These are phyloP conservation scores for Penicillium paxilli DNA, from an alignment of 495 filamentous ascomycete genomes.

Conservation along the genomic window DNA sequence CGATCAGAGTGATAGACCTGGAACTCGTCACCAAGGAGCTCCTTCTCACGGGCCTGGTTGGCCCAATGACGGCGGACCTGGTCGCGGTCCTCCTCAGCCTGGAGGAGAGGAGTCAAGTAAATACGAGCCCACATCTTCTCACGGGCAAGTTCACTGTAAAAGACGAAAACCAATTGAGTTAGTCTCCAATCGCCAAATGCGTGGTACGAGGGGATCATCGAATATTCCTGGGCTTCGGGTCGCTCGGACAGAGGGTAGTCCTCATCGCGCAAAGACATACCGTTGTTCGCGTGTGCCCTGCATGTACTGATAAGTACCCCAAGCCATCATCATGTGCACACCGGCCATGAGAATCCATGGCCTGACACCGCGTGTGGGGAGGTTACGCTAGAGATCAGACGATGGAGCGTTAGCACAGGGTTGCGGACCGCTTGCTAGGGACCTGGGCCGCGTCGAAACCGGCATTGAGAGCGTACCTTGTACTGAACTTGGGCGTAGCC, in stretches of 20 bases:
- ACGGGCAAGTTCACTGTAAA: conserved; percentile 78
- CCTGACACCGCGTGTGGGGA: conserved; percentile 89
- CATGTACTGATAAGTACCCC: conserved; percentile 82
- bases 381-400: conserved; percentile 66
- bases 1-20: conserved; percentile 84
- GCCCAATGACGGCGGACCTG: conserved; percentile 81
- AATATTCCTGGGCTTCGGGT: conserved; percentile 1
- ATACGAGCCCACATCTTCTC: conserved; percentile 98
- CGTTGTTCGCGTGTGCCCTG: conserved; percentile 81
- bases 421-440: neutral
- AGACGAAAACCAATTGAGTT: conserved; percentile 5
- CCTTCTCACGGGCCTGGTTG: conserved; percentile 85
- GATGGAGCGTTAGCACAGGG: conserved; percentile 9
- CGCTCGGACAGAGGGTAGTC: conserved; percentile 7
- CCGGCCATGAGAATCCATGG: conserved; percentile 73
- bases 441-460: conserved; percentile 3
- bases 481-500: conserved; percentile 96
- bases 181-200: neutral
- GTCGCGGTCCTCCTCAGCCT: conserved; percentile 95
- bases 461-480: conserved; percentile 63
- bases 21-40: conserved; percentile 76
- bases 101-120: conserved; percentile 85
- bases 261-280: conserved; percentile 52
- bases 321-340: conserved; percentile 74
- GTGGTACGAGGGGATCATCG: neutral